phyloP scores from a whole-genome alignment of 2,329 filamentous ascomycete species.

The Exutisphaerella laricina region DNA sequence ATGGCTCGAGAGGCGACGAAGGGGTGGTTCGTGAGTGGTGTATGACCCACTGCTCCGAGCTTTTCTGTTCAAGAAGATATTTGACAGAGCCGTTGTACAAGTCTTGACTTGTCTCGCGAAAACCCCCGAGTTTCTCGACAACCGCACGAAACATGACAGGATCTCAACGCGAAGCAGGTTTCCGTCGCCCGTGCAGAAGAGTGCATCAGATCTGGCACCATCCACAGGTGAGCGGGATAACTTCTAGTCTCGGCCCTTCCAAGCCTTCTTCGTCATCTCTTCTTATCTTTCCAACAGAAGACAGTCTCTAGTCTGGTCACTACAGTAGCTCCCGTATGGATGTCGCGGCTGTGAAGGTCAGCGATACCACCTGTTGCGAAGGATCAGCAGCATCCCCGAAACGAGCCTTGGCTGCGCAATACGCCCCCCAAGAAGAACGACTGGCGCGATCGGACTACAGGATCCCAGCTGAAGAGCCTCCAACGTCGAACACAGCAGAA shows the following conservation, averaged over 20 bases:
- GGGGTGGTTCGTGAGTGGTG: neutral
- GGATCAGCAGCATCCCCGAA: neutral
- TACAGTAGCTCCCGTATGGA: neutral
- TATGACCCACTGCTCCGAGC: neutral
- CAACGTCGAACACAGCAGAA: neutral
- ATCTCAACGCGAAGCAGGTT: neutral
- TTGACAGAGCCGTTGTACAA: neutral
- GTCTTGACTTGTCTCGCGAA: neutral
- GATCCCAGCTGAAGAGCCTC: neutral
- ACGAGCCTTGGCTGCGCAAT: neutral
- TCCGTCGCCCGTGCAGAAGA: neutral
- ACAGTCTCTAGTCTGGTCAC: neutral
- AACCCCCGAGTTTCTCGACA: neutral
- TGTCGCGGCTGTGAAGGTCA: neutral
- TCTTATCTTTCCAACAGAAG: neutral
- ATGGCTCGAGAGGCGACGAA: neutral
- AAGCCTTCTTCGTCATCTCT: neutral
- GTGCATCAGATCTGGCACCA: neutral
- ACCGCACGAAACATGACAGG: neutral
- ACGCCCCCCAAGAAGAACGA: neutral
- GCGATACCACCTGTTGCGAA: neutral
- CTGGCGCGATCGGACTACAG: neutral
- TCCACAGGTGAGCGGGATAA: neutral
- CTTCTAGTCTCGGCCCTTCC: neutral
- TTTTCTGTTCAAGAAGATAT: neutral